A percentile compares a stretch with the other conserved stretches of the same genome.
Evolutionary conservation across 2,329 filamentous ascomycete species (phyloP).

Genomic region (Sporothrix schenckii): DNA sequence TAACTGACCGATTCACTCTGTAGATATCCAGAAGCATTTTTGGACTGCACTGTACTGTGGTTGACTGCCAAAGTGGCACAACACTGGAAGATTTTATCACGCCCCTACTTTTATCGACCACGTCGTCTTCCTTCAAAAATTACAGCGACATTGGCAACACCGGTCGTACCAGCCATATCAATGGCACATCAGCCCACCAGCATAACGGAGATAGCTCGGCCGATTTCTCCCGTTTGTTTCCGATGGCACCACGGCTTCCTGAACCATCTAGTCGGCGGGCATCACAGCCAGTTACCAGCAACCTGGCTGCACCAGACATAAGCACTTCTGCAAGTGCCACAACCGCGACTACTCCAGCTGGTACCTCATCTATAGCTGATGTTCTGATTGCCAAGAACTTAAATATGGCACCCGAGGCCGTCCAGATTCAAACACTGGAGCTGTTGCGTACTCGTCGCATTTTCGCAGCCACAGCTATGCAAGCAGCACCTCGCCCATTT

Average conservation of each 20-base stretch:
- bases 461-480: conserved; percentile 72
- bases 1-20: background rate
- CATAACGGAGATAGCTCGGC: background rate
- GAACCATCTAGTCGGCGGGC: background rate
- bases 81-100: conserved; percentile 80
- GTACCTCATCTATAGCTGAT: conserved; percentile 65
- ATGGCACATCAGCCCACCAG: background rate
- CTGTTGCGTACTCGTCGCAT: conserved; percentile 79
- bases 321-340: conserved; percentile 17
- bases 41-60: conserved; percentile 66
- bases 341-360: conserved; percentile 35
- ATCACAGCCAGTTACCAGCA: conserved; percentile 1
- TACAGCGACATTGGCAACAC: conserved; percentile 34
- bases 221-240: conserved; percentile 38
- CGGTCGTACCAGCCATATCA: conserved; percentile 22
- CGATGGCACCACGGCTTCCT: conserved; percentile 21
- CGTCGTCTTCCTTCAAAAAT: conserved; percentile 42
- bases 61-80: conserved; percentile 73
- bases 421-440: conserved; percentile 81
- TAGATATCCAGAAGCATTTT: conserved; percentile 73
- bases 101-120: conserved; percentile 60
- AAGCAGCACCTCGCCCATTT: conserved; percentile 75
- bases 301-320: background rate
- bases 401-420: conserved; percentile 68
- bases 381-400: conserved; percentile 81